Conservation (phyloP, 192 early-diverging fungal species). For the Dispira simplex region DNA sequence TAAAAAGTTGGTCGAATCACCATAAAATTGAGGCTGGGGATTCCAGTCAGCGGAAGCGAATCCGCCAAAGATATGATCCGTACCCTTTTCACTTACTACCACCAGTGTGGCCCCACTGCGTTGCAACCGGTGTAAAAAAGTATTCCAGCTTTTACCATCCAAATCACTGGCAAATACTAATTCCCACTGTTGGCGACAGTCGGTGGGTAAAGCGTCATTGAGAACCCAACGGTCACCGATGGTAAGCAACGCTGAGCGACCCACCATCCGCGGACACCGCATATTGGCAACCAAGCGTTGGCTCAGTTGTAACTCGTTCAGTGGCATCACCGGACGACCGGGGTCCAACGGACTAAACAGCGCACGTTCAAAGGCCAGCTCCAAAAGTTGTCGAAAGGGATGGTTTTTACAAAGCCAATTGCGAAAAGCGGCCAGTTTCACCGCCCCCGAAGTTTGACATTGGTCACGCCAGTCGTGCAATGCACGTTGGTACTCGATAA, state of each 20-base stretch:
- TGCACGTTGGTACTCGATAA: not conserved
- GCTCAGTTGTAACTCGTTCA: not conserved
- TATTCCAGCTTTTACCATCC: slow-evolving; percentile 32
- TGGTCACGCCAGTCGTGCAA: slow-evolving; percentile 12
- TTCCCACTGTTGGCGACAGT: slow-evolving; percentile 10
- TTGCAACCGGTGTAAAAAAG: slow-evolving; percentile 24
- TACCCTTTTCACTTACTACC: slow-evolving; percentile 31
- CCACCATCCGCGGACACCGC: not conserved
- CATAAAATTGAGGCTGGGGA: slow-evolving; percentile 42
- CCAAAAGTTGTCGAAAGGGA: slow-evolving; percentile 16
- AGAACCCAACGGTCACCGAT: slow-evolving; percentile 6
- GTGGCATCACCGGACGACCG: not conserved
- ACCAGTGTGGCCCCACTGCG: slow-evolving; percentile 31
- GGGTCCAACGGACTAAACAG: slow-evolving; percentile 13
- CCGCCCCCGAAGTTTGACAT: slow-evolving; percentile 10
- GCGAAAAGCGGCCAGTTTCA: slow-evolving; percentile 14
- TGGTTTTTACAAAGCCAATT: slow-evolving; percentile 16
- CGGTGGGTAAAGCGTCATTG: slow-evolving; percentile 5
- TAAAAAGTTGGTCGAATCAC: slow-evolving; percentile 38
- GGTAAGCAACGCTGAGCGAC: slow-evolving; percentile 11
- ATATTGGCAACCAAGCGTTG: slow-evolving; percentile 6
- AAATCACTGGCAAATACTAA: slow-evolving; percentile 6
- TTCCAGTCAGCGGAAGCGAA: slow-evolving; percentile 43
- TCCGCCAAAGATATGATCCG: slow-evolving; percentile 44
- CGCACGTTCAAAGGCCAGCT: slow-evolving; percentile 14